phyloP scores from a whole-genome alignment of 179 eudicot genomes.

The Monotropa hypopitys region DNA sequence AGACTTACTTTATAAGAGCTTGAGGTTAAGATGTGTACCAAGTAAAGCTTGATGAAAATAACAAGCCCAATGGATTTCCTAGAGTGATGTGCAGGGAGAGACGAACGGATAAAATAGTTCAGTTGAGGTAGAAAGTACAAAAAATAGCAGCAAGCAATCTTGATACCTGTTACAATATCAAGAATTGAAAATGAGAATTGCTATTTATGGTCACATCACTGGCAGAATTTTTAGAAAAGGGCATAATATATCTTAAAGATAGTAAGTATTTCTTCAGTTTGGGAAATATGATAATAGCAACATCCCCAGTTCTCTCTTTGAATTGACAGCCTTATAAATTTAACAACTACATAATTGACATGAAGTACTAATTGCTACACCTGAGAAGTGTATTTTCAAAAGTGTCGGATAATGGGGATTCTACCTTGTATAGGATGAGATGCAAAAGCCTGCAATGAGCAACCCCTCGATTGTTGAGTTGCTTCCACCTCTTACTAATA shows the following conservation, averaged over 20 bases:
- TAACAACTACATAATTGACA: neutral
- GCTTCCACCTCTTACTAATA: slow-evolving; percentile 81
- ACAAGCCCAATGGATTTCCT: slow-evolving; percentile 64
- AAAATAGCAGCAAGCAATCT: slow-evolving; percentile 61
- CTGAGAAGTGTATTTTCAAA: neutral
- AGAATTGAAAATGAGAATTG: neutral
- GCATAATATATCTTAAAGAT: neutral
- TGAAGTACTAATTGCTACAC: neutral
- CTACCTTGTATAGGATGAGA: too few species aligned
- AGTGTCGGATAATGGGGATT: neutral
- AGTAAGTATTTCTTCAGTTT: neutral
- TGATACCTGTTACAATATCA: slow-evolving; percentile 46
- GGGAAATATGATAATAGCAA: neutral
- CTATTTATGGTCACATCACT: neutral
- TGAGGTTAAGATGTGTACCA: slow-evolving; percentile 57
- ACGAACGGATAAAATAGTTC: slow-evolving; percentile 17
- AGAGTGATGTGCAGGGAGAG: slow-evolving; percentile 24
- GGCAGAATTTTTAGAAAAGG: neutral
- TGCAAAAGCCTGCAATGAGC: slow-evolving; percentile 53
- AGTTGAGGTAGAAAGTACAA: slow-evolving; percentile 41
- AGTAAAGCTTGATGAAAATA: slow-evolving; percentile 92
- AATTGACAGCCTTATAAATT: neutral
- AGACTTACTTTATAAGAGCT: slow-evolving; percentile 27
- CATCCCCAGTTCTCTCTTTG: neutral
- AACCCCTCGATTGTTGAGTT: slow-evolving; percentile 84